These are phyloP conservation scores for Chloromonas sp. DNA, from an alignment of 163 green algal species.

Conservation along the genomic window DNA sequence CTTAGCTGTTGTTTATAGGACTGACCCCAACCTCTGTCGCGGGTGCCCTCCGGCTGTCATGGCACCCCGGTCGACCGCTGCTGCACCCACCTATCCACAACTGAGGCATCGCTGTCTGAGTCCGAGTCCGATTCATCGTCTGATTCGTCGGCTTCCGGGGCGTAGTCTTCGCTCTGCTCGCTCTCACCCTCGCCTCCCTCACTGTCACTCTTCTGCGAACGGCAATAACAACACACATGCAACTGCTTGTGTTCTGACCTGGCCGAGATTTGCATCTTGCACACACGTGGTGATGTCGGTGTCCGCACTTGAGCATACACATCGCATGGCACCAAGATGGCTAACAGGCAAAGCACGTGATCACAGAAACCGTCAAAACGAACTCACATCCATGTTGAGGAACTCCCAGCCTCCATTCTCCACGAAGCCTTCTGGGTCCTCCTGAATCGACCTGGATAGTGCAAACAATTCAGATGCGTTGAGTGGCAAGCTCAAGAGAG, in stretches of 20 bases:
- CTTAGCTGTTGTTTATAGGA: neutral
- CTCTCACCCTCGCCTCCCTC: conserved; percentile 60
- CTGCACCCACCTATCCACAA: conserved; percentile 26
- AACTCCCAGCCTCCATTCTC: conserved; percentile 95
- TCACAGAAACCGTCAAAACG: neutral
- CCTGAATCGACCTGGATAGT: conserved; percentile 60
- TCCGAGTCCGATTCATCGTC: conserved; percentile 43
- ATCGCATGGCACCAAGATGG: neutral
- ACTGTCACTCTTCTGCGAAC: conserved; percentile 39
- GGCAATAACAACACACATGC: neutral
- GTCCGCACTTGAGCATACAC: neutral
- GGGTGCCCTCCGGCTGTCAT: neutral
- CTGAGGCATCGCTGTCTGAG: conserved; percentile 45
- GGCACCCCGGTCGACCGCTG: conserved; percentile 14
- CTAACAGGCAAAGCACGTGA: neutral
- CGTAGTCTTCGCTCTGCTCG: conserved; percentile 49
- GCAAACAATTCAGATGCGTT: neutral
- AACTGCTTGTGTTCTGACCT: neutral
- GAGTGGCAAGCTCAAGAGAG: too few relatives aligned
- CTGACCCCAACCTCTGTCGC: neutral
- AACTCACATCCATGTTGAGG: conserved; percentile 80
- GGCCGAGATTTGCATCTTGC: neutral
- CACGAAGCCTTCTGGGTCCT: conserved; percentile 92
- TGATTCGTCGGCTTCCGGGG: conserved; percentile 16
- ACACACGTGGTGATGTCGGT: neutral